Percentiles rank a stretch among this genome's conserved stretches.
Evolutionary conservation across 140 eudicot genomes (phyloP).

Genomic region (Anethum foeniculum): DNA sequence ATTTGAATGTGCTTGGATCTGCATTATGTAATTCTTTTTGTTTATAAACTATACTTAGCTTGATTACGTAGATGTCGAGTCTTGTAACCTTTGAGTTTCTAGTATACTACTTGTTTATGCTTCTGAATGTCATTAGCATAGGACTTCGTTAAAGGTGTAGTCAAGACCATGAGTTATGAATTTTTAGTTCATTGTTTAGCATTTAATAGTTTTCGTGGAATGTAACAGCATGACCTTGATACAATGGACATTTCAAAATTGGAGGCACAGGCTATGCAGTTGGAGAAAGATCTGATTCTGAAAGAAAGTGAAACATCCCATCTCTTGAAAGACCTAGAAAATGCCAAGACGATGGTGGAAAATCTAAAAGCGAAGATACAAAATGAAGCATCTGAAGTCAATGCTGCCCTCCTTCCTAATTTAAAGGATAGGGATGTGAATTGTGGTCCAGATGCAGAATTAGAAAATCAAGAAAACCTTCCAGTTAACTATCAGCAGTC

Average conservation of each 20-base stretch:
- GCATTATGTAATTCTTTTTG: background rate
- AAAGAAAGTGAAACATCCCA: conserved; percentile 91
- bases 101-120: background rate
- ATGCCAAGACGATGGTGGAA: conserved; percentile 57
- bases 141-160: background rate
- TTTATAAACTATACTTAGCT: background rate
- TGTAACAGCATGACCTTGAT: conserved; percentile 39
- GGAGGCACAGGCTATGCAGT: conserved; percentile 63
- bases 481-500: conserved; percentile 1
- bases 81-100: background rate
- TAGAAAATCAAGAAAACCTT: conserved; percentile 24
- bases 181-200: background rate
- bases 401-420: conserved; percentile 18
- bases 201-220: conserved; percentile 1
- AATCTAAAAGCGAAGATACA: conserved; percentile 61
- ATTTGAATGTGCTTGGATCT: background rate
- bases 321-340: conserved; percentile 80
- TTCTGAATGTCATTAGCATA: background rate
- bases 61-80: background rate
- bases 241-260: conserved; percentile 45
- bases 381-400: conserved; percentile 48
- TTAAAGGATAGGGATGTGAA: conserved; percentile 6
- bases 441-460: background rate
- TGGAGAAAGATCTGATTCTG: conserved; percentile 58
- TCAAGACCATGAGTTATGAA: background rate